These are phyloP conservation scores for Mycena belliarum DNA, from an alignment of 768 basidiomycete genomes.

Conservation along the genomic window DNA sequence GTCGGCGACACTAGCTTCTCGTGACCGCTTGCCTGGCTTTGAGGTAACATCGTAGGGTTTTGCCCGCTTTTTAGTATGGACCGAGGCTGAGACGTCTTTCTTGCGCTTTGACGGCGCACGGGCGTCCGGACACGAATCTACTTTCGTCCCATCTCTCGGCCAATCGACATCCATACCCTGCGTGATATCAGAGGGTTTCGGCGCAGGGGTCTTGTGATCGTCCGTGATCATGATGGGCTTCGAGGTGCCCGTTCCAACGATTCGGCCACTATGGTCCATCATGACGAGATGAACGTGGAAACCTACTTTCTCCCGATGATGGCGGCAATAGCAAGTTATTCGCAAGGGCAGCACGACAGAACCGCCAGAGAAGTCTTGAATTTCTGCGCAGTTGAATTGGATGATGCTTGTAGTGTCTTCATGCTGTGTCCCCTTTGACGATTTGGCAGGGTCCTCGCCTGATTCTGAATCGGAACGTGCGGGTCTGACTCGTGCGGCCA, in stretches of 20 bases:
- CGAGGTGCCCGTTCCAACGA: slow-evolving; percentile 81
- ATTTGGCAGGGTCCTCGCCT: slow-evolving; percentile 45
- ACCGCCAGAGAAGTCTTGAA: slow-evolving; percentile 86
- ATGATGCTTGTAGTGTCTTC: slow-evolving; percentile 85
- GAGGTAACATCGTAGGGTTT: slow-evolving; percentile 67
- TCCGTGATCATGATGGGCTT: slow-evolving; percentile 98
- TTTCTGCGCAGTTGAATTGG: slow-evolving; percentile 92
- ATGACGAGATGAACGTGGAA: slow-evolving; percentile 90
- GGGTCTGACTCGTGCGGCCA: slow-evolving; percentile 81
- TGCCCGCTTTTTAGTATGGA: slow-evolving; percentile 54
- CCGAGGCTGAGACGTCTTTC: slow-evolving; percentile 38
- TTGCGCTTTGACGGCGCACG: slow-evolving; percentile 41
- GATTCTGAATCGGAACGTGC: slow-evolving; percentile 76
- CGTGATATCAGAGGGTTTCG: slow-evolving; percentile 31
- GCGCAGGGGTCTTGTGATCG: slow-evolving; percentile 81
- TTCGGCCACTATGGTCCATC: slow-evolving; percentile 73
- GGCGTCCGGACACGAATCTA: slow-evolving; percentile 31
- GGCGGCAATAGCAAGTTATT: slow-evolving; percentile 97
- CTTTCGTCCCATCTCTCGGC: slow-evolving; percentile 35
- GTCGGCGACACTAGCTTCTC: slow-evolving; percentile 52
- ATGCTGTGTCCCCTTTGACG: slow-evolving; percentile 46
- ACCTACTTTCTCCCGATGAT: slow-evolving; percentile 95
- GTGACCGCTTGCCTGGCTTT: slow-evolving; percentile 45
- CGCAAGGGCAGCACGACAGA: slow-evolving; percentile 89
- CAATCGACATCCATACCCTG: slow-evolving; percentile 49